A percentile compares a stretch with the other conserved stretches of the same genome.
Conservation (phyloP, 2,329 filamentous ascomycete species). For the Ophiostoma himal-ulmi region DNA sequence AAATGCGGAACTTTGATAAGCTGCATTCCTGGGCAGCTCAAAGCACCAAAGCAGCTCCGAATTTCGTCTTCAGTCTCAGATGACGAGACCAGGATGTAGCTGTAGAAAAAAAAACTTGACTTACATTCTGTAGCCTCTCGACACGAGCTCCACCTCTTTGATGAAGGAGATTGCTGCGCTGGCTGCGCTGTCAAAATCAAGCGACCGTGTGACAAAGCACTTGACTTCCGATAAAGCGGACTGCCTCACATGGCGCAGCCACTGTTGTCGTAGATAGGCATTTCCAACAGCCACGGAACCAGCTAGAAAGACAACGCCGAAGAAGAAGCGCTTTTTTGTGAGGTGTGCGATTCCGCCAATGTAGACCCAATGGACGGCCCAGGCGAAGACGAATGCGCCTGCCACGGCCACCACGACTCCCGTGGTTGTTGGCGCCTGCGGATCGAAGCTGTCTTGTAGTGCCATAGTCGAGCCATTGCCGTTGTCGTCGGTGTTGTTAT, state of each 20-base stretch:
- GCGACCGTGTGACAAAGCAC: slow-evolving; percentile 64
- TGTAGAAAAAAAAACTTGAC: slow-evolving; percentile 31
- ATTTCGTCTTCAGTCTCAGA: not conserved
- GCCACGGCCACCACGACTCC: slow-evolving; percentile 51
- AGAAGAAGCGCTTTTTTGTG: slow-evolving; percentile 51
- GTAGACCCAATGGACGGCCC: slow-evolving; percentile 65
- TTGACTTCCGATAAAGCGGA: slow-evolving; percentile 66
- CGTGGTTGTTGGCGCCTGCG: slow-evolving; percentile 32
- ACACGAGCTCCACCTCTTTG: slow-evolving; percentile 93
- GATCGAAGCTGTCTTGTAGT: slow-evolving; percentile 19
- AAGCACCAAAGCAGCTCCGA: not conserved
- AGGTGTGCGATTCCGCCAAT: slow-evolving; percentile 45
- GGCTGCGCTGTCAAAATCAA: slow-evolving; percentile 72
- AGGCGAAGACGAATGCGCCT: slow-evolving; percentile 62
- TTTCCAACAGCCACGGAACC: slow-evolving; percentile 59
- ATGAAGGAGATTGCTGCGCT: slow-evolving; percentile 74
- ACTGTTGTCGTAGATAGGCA: slow-evolving; percentile 69
- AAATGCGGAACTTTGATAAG: not conserved
- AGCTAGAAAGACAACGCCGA: slow-evolving; percentile 42
- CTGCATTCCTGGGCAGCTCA: not conserved
- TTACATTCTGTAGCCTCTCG: slow-evolving; percentile 79
- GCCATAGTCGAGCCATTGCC: not conserved
- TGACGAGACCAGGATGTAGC: not conserved
- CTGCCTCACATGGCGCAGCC: slow-evolving; percentile 70
- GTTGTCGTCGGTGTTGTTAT: not conserved